These are phyloP conservation scores for Solanum ossicruentum DNA, from an alignment of 257 asterid species.

Conservation along the genomic window DNA sequence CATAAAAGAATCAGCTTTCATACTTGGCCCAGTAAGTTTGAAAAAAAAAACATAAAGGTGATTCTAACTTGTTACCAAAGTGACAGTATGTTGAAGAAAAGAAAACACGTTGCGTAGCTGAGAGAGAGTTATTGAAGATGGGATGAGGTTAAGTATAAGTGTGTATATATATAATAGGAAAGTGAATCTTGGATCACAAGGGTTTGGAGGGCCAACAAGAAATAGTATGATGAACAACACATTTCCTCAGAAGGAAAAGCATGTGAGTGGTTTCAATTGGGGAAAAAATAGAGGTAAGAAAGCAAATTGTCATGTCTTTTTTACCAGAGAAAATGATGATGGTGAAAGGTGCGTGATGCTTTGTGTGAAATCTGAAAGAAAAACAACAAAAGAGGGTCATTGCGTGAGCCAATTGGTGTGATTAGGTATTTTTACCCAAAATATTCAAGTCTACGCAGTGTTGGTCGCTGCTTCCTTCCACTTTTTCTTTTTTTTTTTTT, in stretches of 20 bases:
- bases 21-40: background rate
- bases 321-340: background rate
- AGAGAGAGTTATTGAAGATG: background rate
- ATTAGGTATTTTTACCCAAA: background rate
- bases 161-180: background rate
- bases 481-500: too few species aligned
- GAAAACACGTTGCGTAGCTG: background rate
- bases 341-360: background rate
- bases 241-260: slow-evolving; percentile 10
- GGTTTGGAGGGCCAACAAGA: slow-evolving; percentile 11
- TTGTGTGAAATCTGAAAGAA: background rate
- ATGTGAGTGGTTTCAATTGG: slow-evolving; percentile 4
- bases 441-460: background rate
- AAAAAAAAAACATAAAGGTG: background rate
- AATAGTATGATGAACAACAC: slow-evolving; percentile 15
- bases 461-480: background rate
- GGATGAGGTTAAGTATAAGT: background rate
- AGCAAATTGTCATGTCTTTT: background rate
- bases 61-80: background rate
- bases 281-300: background rate
- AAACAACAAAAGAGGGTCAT: background rate
- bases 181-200: slow-evolving; percentile 1
- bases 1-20: background rate
- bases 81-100: background rate
- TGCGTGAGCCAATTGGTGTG: background rate